phyloP scores from a whole-genome alignment of 2,329 filamentous ascomycete species.

The Ophiostoma montium region DNA sequence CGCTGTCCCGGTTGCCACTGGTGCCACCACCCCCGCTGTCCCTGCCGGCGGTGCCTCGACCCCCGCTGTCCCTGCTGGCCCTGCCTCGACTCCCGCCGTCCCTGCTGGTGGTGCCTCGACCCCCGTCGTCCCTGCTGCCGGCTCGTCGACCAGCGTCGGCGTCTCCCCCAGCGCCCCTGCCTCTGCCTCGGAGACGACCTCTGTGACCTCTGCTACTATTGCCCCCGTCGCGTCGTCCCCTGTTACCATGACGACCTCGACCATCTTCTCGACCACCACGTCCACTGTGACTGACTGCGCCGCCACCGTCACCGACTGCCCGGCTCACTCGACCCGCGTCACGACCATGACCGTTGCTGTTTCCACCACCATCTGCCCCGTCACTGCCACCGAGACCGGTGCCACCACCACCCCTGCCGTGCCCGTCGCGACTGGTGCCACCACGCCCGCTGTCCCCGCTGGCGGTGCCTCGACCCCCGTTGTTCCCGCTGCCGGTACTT shows the following conservation, averaged over 20 bases:
- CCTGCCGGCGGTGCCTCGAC: not conserved
- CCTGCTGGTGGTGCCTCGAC: not conserved
- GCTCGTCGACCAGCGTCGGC: not conserved
- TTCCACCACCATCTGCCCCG: conserved; percentile 41
- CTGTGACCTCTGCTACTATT: not conserved
- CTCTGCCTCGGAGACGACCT: not conserved
- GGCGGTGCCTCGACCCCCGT: not conserved
- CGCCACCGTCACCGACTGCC: conserved; percentile 35
- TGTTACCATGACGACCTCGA: conserved; percentile 22
- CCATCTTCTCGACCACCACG: conserved; percentile 34
- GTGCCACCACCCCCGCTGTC: too few relatives aligned
- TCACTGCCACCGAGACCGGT: conserved; percentile 33
- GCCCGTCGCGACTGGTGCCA: conserved; percentile 43
- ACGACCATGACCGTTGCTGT: conserved; percentile 37
- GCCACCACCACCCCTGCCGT: conserved; percentile 28
- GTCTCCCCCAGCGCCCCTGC: not conserved
- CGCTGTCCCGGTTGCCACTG: not conserved
- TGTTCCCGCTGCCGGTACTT: not conserved
- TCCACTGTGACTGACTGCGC: conserved; percentile 37
- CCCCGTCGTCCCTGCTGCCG: not conserved
- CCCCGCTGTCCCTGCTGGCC: too few relatives aligned
- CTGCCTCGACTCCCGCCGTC: not conserved
- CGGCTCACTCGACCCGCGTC: conserved; percentile 29
- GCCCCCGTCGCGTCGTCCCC: not conserved
- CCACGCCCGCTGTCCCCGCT: conserved; percentile 18